Conservation (phyloP, 495 filamentous ascomycete genomes). For the Chaetomium fimeti region DNA sequence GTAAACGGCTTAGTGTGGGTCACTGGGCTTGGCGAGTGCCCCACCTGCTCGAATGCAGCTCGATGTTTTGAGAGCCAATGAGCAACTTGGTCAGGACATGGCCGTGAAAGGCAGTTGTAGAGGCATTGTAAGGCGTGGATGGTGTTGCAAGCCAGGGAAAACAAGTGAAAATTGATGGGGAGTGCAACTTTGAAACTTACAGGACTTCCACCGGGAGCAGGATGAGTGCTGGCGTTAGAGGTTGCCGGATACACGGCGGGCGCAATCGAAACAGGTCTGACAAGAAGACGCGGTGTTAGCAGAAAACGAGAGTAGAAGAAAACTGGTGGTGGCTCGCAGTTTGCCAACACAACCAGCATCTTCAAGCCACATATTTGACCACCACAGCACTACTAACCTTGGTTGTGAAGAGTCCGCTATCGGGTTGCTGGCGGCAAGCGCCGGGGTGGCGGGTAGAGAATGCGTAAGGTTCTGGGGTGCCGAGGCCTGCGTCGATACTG, state of each 20-base stretch:
- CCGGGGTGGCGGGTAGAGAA: constrained; percentile 59
- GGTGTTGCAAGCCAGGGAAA: background rate
- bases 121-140: too few species aligned
- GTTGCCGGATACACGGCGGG: constrained; percentile 51
- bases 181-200: constrained; percentile 49
- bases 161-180: background rate
- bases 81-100: background rate
- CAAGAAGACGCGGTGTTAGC: constrained; percentile 14
- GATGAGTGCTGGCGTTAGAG: constrained; percentile 65
- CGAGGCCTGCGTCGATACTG: constrained; percentile 42
- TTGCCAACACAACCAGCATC: too few species aligned
- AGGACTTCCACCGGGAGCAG: constrained; percentile 62
- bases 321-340: too few species aligned
- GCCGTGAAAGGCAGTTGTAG: too few species aligned
- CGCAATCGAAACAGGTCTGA: constrained; percentile 34
- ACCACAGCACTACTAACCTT: constrained; percentile 52
- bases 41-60: constrained; percentile 21
- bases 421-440: constrained; percentile 62
- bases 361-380: too few species aligned
- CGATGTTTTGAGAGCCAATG: background rate
- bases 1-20: constrained; percentile 12
- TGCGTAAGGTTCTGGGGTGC: constrained; percentile 41
- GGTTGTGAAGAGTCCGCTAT: constrained; percentile 60
- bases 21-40: constrained; percentile 18
- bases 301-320: background rate